Percentiles rank a stretch among this genome's conserved stretches.
Conservation (phyloP, 305 asterid species). For the Fraxinus baroniana region DNA sequence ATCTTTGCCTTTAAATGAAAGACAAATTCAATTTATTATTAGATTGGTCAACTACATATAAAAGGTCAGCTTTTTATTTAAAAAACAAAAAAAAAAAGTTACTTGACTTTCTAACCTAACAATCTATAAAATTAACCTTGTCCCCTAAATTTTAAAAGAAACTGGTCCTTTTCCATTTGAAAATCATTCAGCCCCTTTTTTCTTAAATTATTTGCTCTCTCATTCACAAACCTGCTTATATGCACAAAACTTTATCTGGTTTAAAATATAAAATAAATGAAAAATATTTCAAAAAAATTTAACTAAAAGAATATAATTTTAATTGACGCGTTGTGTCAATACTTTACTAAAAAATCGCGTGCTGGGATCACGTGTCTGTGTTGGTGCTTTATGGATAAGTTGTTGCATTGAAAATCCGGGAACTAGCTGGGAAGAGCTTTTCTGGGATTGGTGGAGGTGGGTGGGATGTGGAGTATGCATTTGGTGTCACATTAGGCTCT, state of each 20-base stretch:
- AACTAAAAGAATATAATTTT: background rate
- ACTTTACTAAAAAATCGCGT: background rate
- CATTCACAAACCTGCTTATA: background rate
- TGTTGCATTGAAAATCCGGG: background rate
- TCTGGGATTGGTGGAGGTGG: background rate
- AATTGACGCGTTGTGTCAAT: background rate
- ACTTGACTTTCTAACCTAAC: background rate
- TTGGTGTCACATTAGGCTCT: constrained; percentile 11
- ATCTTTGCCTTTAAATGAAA: background rate
- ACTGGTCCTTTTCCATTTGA: background rate
- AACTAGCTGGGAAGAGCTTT: background rate
- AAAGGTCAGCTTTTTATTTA: background rate
- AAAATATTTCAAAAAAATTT: background rate
- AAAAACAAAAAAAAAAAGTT: background rate
- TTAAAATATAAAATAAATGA: background rate
- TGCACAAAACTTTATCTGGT: background rate
- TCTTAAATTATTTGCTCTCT: background rate
- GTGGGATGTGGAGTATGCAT: background rate
- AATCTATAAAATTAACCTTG: background rate
- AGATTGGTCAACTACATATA: background rate
- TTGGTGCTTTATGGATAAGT: background rate
- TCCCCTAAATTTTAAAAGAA: background rate
- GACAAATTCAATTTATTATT: background rate
- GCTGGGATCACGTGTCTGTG: background rate
- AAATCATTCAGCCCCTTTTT: background rate